Base-by-base conservation (phyloP, 2,329 filamentous ascomycete species). In the Ophiostoma pallidulum region DNA sequence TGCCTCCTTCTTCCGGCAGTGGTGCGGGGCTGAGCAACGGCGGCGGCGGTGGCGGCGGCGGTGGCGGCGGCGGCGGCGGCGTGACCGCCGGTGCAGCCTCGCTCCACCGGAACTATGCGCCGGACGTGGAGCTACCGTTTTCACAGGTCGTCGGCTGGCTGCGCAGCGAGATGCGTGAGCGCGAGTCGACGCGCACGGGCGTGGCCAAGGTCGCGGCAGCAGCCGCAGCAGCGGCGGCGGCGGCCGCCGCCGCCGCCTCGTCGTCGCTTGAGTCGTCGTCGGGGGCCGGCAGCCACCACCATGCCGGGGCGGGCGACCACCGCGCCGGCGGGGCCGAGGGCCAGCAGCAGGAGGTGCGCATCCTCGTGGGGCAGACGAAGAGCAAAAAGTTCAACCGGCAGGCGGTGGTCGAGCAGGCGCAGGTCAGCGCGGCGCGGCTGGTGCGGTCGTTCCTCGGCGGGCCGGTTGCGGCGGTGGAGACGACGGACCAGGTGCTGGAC, bases 371-470 rank as follows among this genome's bases (percentile, higher is more conserved):
- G 1, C 83, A 86, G 49, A 90, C 88, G 42, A 81, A 83, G 57
- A 88, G 82, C 64, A 96, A 95, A 66, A 97, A 96, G 69, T 86
- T 84, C 53, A 96, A 95, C 65, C 81, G 91, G 45, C 81, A 82
- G 59, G 82, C 82, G 24, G 88, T 97, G 42, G 82, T 96, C 41
- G 87, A 94, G 61, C 84, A 90, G 55, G 83, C 83, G 52, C 79
- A 79, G 64, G 62, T 60, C 48, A 73, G 69, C 53, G 72, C 71
- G 4, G 73, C 77, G 26, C 77, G 76, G 48, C 72, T 90, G 31
- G 74, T 88, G 12, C 77, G 83, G 28, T 77, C 77, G 4, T 88
- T 88, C 55, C 70, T 86, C 5, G 77, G 84, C 26, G 86, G 86
- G 0, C 88, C 89, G 0, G 86, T 96, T 50, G 78, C 86, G 9